phyloP scores from a whole-genome alignment of 208 protist genomes.

The Angomonas ambiguus region DNA sequence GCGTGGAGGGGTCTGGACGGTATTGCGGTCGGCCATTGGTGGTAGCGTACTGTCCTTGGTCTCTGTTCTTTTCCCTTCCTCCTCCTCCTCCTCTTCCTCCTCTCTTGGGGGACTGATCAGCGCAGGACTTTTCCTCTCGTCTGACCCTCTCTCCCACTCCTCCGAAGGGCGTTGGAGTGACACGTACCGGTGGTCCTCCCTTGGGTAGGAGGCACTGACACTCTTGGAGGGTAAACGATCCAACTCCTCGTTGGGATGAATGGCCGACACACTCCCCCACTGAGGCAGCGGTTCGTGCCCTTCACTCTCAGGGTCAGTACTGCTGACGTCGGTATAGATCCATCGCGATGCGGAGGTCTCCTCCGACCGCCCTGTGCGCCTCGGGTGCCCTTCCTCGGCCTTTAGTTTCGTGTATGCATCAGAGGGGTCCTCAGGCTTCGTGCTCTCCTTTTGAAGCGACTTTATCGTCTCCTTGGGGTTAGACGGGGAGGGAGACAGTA shows the following conservation, averaged over 20 bases:
- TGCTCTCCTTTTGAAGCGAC: neutral
- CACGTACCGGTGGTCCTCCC: neutral
- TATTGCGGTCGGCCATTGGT: neutral
- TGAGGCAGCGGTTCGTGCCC: neutral
- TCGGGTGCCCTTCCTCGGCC: neutral
- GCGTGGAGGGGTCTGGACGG: neutral
- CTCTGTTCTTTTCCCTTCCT: neutral
- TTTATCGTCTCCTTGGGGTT: too few species aligned
- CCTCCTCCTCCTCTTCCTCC: neutral
- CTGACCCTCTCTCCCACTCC: too few species aligned
- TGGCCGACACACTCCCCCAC: neutral
- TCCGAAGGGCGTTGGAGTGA: neutral
- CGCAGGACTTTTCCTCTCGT: neutral
- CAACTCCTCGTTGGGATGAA: neutral
- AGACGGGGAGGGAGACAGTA: neutral
- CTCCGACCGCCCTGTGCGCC: neutral
- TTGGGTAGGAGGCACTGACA: neutral
- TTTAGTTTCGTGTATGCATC: neutral
- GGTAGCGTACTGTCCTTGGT: neutral
- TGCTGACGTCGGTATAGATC: neutral
- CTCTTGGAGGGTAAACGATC: constrained; percentile 1
- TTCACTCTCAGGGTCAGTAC: neutral
- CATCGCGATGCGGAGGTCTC: neutral
- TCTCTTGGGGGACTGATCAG: neutral
- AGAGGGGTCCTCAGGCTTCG: neutral